A percentile compares a stretch with the other conserved stretches of the same genome.
Evolutionary conservation across 2,329 filamentous ascomycete species (phyloP).

Genomic region (Neurospora sp.): DNA sequence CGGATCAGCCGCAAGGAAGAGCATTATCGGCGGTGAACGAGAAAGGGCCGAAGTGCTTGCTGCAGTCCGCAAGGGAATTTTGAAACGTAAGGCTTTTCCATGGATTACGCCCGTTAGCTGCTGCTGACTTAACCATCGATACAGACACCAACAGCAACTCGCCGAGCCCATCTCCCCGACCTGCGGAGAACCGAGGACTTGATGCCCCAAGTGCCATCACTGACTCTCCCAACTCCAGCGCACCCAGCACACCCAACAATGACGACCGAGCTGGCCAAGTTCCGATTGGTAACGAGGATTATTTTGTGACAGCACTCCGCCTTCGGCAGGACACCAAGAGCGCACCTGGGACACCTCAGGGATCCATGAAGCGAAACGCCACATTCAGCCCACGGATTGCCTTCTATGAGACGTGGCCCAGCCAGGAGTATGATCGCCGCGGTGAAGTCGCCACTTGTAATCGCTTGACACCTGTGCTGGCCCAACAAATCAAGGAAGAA

Average conservation of each 20-base stretch:
- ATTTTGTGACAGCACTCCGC: conserved; percentile 71
- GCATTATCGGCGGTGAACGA: conserved; percentile 80
- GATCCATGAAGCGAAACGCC: conserved; percentile 50
- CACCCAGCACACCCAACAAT: conserved; percentile 79
- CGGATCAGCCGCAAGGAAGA: conserved; percentile 61
- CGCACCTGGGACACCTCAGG: conserved; percentile 67
- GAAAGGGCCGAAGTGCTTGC: conserved; percentile 88
- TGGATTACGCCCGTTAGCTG: neutral
- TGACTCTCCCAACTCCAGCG: conserved; percentile 76
- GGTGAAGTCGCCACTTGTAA: conserved; percentile 98
- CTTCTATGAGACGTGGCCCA: conserved; percentile 94
- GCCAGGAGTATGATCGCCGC: conserved; percentile 88
- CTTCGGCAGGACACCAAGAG: conserved; percentile 71
- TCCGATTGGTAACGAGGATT: conserved; percentile 74
- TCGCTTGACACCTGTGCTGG: conserved; percentile 88
- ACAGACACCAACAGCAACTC: conserved; percentile 52
- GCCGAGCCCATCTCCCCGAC: conserved; percentile 53
- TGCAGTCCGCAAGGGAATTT: conserved; percentile 86
- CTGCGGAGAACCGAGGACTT: conserved; percentile 45
- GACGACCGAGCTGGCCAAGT: conserved; percentile 62
- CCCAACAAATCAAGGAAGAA: conserved; percentile 99
- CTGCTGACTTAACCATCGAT: neutral
- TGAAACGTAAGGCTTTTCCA: conserved; percentile 61
- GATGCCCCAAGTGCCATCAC: conserved; percentile 51
- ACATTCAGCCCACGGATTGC: conserved; percentile 88